A percentile compares a stretch with the other conserved stretches of the same genome.
These are phyloP conservation scores for Suhomyces ambrosiae DNA, from an alignment of 1,139 yeast species.

Conservation along the genomic window DNA sequence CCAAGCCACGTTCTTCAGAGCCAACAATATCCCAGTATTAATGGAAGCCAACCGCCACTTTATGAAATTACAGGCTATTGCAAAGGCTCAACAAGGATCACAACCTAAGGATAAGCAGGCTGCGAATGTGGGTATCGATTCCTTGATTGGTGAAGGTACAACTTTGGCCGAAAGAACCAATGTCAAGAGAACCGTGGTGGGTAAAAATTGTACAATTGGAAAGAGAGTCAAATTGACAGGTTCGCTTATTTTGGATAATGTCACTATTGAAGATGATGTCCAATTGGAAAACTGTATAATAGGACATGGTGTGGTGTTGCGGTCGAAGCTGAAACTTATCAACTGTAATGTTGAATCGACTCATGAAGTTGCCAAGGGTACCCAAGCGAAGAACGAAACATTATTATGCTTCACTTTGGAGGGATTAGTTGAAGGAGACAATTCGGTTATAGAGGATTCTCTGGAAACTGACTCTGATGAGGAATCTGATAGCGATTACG, in stretches of 20 bases:
- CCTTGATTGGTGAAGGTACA: constrained; percentile 65
- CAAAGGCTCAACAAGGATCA: constrained; percentile 29
- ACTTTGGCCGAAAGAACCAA: constrained; percentile 74
- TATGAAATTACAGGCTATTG: constrained; percentile 53
- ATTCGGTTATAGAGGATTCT: constrained; percentile 23
- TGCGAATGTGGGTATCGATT: constrained; percentile 87
- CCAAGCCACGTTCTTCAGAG: constrained; percentile 69
- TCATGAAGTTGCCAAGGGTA: constrained; percentile 61
- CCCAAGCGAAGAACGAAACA: constrained; percentile 81
- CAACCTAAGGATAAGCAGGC: constrained; percentile 58
- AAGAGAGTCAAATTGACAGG: constrained; percentile 87
- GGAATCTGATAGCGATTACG: constrained; percentile 34
- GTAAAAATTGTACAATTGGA: constrained; percentile 76
- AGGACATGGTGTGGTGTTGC: constrained; percentile 68
- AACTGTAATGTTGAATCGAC: constrained; percentile 86
- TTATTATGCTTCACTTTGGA: constrained; percentile 66
- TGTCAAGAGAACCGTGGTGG: constrained; percentile 80
- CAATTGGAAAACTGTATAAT: constrained; percentile 86
- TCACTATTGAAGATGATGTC: constrained; percentile 77
- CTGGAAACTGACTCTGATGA: constrained; percentile 32
- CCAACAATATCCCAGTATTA: constrained; percentile 76
- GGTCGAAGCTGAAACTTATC: constrained; percentile 59
- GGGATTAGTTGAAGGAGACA: constrained; percentile 42
- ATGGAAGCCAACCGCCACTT: constrained; percentile 89
- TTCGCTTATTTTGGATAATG: constrained; percentile 74